Conservation (phyloP, 345 rosid genomes). For the Balakata baccata region DNA sequence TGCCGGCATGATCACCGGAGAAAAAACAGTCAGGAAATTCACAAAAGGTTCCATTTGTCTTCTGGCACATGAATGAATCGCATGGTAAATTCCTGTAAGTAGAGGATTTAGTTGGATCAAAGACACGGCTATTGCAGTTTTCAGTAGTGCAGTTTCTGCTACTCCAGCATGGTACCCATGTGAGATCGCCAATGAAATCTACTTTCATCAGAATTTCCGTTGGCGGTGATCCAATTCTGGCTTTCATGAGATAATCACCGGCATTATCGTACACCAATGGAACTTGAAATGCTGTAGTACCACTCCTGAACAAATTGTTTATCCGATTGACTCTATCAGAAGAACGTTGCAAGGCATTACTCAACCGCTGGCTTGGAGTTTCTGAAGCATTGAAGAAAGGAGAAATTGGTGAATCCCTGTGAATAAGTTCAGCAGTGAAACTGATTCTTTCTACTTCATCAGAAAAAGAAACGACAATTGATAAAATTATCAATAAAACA, state of each 20-base stretch:
- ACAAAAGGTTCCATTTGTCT: background rate
- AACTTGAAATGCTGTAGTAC: background rate
- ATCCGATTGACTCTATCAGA: background rate
- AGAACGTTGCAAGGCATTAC: conserved; percentile 4
- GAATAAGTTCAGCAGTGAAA: conserved; percentile 15
- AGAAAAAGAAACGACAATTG: background rate
- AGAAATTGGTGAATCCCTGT: conserved; percentile 16
- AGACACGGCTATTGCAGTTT: conserved; percentile 24
- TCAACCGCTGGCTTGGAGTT: background rate
- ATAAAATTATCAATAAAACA: background rate
- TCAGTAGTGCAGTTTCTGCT: conserved; percentile 36
- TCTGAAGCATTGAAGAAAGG: conserved; percentile 18
- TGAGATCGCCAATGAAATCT: conserved; percentile 31
- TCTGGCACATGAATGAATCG: conserved; percentile 24
- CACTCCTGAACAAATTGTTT: background rate
- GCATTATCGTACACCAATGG: background rate
- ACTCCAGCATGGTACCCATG: conserved; percentile 39
- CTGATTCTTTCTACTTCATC: background rate
- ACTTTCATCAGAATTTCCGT: conserved; percentile 9
- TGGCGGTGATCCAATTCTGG: conserved; percentile 22
- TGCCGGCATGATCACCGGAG: background rate
- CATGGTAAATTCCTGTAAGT: conserved; percentile 33
- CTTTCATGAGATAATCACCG: conserved; percentile 20
- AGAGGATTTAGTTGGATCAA: conserved; percentile 28
- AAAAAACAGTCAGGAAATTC: background rate